Base-by-base conservation (phyloP, 1,139 yeast genomes). In the Blastobotrys serpentis region DNA sequence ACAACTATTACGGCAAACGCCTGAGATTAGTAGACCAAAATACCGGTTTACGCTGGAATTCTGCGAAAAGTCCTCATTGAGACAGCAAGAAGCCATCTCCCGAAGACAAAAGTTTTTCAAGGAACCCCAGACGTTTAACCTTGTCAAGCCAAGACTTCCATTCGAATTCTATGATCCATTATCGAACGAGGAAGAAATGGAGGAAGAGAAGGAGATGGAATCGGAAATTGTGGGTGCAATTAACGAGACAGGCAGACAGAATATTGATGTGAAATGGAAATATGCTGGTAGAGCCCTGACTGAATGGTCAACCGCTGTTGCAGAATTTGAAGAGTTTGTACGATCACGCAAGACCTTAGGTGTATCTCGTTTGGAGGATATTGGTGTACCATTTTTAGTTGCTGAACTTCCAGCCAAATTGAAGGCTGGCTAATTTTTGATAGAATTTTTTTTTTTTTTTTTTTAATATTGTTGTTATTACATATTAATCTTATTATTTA, bases 271-370 rank as follows among this genome's bases (percentile, higher is more conserved):
- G 47, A 54, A 56, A 47, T 70, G 72, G 70, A 64, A 68, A 46
- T 66, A 77, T 52, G 69, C 82, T 25, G 90, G 89, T 6, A 74
- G 79, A 50, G 73, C 86, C n/a, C 62, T 85, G 48, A 79, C 79
- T 53, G 92, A 85, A 59, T 81, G 88, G 83, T 75, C 76, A 49
- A 47, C 56, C 2, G 65, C 75, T 33, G 81, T 82, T 23, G 71
- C 72, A 2, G 86, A 82, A 59, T 83, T 81, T 62, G 85, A 82
- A 58, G 65, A 66, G 39, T 84, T 74, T 61, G 72, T 82, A 57
- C 66, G 72, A 34, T 52, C 59, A 44, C 52, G 71, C 36, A 57
- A 42, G 43, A 49, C 42, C 37, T 47, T 55, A 39, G 68, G 68
- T 2, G 63, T 58, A 7, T 53, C 61, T 23, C 57, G 67, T 10